Base-by-base conservation (phyloP, 306 rosid species). In the Vigna unguiculata region DNA sequence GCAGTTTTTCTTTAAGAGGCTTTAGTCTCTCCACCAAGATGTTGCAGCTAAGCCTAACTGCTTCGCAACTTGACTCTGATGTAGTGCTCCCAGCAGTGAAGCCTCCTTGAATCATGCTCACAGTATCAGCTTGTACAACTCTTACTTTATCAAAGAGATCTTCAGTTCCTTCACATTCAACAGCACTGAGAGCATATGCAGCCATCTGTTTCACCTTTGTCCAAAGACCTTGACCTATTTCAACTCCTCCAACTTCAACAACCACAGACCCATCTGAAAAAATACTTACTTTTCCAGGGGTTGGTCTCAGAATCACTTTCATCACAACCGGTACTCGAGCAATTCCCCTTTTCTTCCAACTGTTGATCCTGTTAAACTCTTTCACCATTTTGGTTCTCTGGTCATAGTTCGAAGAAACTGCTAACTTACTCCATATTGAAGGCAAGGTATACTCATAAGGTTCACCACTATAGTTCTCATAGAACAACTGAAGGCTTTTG, bases 201-300 rank as follows among this genome's bases (percentile, higher is more conserved):
- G 83, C 87, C 93, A 86, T 87, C 81, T 93, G 97, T 78, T 88
- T 91, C 20, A 83, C 97, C 87, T 93, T 93, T 69, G 94, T 93
- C 98, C 98, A 93, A 5, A 93, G 89, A 86, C 98, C 97, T 76
- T 93, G 98, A 30, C 98, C 98, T n/a, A 93, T 61, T 80, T 93
- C 97, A 38, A 90, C 87, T 12, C 97, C 97, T 74, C 97, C 97
- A 38, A 91, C 98, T 85, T 93, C 98, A 81, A 90, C 96, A 75
- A 76, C 91, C 64, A 91, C 73, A 46, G 97, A 88, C 5, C 91
- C 97, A 69, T 91, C 97, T 1, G 72, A 59, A 58, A 93, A 80
- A 81, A 93, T 88, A 83, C 90, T 88, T 12, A 83, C 96, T 82
- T 86, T 93, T 46, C 94, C 98, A 0, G 97, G 93, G 36, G 90